These are phyloP conservation scores for Neofusicoccum parvum DNA, from an alignment of 2,329 filamentous ascomycete species.

Conservation along the genomic window DNA sequence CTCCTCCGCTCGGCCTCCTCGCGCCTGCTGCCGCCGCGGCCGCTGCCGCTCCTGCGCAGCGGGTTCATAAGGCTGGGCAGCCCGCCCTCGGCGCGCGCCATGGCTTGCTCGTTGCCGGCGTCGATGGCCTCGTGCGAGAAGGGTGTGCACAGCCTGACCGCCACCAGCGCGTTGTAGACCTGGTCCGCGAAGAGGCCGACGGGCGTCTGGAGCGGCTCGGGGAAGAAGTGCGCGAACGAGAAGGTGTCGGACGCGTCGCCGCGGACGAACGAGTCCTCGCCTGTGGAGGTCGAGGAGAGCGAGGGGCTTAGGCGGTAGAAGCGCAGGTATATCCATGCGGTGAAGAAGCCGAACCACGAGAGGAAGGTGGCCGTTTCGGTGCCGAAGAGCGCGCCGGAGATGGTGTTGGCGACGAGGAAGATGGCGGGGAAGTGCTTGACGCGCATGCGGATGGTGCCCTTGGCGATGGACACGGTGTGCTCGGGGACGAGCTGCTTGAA, in stretches of 20 bases:
- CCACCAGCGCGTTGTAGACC: slow-evolving; percentile 74
- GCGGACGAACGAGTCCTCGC: slow-evolving; percentile 60
- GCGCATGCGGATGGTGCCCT: slow-evolving; percentile 83
- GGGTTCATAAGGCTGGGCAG: slow-evolving; percentile 61
- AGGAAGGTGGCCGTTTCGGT: slow-evolving; percentile 80
- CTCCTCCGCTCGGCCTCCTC: slow-evolving; percentile 90
- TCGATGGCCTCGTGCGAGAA: slow-evolving; percentile 82
- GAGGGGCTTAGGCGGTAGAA: slow-evolving; percentile 82
- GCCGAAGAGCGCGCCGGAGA: slow-evolving; percentile 65
- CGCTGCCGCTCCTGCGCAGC: slow-evolving; percentile 42
- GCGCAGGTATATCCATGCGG: slow-evolving; percentile 92
- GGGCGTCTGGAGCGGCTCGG: slow-evolving; percentile 76
- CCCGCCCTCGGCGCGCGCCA: slow-evolving; percentile 63
- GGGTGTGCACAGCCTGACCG: slow-evolving; percentile 77
- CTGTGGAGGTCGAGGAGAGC: slow-evolving; percentile 56
- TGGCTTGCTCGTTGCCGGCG: slow-evolving; percentile 70
- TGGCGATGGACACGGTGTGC: slow-evolving; percentile 93
- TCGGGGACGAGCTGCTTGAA: slow-evolving; percentile 98
- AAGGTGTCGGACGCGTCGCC: slow-evolving; percentile 97
- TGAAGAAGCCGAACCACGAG: slow-evolving; percentile 77
- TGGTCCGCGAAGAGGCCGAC: slow-evolving; percentile 73
- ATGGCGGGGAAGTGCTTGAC: slow-evolving; percentile 80
- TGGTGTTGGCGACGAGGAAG: slow-evolving; percentile 70
- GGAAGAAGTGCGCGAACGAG: slow-evolving; percentile 94
- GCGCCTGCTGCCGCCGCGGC: slow-evolving; percentile 62